Evolutionary conservation across 257 asterid species (phyloP).

Genomic region (Salvia miltiorrhiza): DNA sequence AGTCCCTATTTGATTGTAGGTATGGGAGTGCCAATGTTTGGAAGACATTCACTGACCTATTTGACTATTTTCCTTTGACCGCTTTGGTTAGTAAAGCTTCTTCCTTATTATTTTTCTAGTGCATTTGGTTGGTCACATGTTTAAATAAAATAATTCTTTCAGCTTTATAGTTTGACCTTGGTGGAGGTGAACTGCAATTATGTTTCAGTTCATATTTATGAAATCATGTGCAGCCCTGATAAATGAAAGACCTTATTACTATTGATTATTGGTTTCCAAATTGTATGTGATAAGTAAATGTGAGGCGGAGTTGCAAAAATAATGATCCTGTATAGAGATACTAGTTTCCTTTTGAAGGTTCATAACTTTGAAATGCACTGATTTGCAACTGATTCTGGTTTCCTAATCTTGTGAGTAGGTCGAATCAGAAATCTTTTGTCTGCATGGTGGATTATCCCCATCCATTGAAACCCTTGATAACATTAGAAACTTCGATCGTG

Average conservation of each 20-base stretch:
- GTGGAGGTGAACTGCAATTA: not conserved
- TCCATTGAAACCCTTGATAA: slow-evolving; percentile 78
- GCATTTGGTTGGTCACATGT: not conserved
- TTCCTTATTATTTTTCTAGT: slow-evolving; percentile 7
- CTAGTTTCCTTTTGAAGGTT: slow-evolving; percentile 2
- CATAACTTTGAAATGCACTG: not conserved
- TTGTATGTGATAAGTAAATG: not conserved
- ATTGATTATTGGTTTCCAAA: too few species aligned
- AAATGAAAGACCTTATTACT: not conserved
- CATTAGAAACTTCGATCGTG: slow-evolving; percentile 75
- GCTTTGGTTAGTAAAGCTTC: slow-evolving; percentile 67
- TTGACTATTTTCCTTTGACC: slow-evolving; percentile 91
- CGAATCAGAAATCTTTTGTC: slow-evolving; percentile 81
- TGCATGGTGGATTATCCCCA: slow-evolving; percentile 85
- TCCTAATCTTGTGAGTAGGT: slow-evolving; percentile 39
- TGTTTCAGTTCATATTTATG: not conserved
- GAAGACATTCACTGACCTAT: slow-evolving; percentile 90
- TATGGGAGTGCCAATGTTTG: slow-evolving; percentile 94
- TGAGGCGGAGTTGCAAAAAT: not conserved
- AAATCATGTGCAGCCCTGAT: not conserved
- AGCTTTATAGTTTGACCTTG: not conserved
- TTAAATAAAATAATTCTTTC: not conserved
- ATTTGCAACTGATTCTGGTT: slow-evolving; percentile 6
- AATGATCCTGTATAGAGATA: not conserved
- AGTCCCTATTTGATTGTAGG: slow-evolving; percentile 34